Percentiles rank a stretch among this genome's conserved stretches.
phyloP scores from a whole-genome alignment of 2,329 filamentous ascomycete genomes.

The Diplodia sapinea region DNA sequence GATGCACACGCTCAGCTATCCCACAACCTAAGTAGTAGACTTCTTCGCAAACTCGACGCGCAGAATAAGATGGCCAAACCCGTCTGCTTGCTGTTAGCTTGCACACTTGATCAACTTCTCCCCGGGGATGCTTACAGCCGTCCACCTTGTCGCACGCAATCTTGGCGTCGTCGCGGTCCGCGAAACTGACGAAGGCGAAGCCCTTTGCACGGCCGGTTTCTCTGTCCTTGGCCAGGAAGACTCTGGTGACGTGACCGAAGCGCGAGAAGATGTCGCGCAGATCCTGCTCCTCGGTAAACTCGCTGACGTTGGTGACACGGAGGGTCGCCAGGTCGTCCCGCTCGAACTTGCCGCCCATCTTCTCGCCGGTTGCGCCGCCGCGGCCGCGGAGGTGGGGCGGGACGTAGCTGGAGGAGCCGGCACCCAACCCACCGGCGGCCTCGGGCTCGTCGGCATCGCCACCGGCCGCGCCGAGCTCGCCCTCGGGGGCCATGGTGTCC shows the following conservation, averaged over 20 bases:
- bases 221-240: constrained; percentile 97
- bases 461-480: constrained; percentile 52
- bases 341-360: constrained; percentile 93
- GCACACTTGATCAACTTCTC: neutral
- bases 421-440: constrained; percentile 62
- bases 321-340: constrained; percentile 95
- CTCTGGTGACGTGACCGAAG: constrained; percentile 93
- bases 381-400: constrained; percentile 90
- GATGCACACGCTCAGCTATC: constrained; percentile 25
- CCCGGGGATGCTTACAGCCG: constrained; percentile 60
- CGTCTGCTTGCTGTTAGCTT: constrained; percentile 44
- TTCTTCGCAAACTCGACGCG: constrained; percentile 86
- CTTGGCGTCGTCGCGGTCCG: constrained; percentile 85
- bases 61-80: constrained; percentile 86
- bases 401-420: constrained; percentile 83
- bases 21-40: constrained; percentile 45
- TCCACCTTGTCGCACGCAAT: constrained; percentile 98
- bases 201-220: constrained; percentile 97
- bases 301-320: constrained; percentile 96
- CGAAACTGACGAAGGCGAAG: constrained; percentile 98
- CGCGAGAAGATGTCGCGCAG: constrained; percentile 97
- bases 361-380: constrained; percentile 73
- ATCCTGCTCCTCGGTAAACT: constrained; percentile 95
- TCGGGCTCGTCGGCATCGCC: constrained; percentile 57
- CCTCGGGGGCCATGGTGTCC: constrained; percentile 93